These are phyloP conservation scores for Termitomyces sp. DNA, from an alignment of 768 basidiomycete genomes.

Conservation along the genomic window DNA sequence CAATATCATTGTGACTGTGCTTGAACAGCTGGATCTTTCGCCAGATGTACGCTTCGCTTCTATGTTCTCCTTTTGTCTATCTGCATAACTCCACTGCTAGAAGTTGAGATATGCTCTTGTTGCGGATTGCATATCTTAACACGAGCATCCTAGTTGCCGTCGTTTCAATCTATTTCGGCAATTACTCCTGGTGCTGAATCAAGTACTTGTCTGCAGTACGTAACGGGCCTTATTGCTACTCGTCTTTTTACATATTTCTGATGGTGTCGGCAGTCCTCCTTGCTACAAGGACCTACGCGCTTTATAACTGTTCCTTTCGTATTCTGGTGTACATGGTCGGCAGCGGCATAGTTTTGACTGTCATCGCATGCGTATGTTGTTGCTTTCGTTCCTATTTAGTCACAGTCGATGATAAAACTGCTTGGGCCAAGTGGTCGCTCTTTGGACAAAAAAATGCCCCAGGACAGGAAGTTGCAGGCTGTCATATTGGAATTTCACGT, in stretches of 20 bases:
- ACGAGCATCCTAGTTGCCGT: conserved; percentile 28
- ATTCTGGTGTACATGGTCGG: conserved; percentile 31
- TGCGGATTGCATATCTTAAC: not conserved
- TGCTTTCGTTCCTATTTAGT: conserved; percentile 1
- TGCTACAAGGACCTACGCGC: conserved; percentile 42
- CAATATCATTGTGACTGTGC: conserved; percentile 24
- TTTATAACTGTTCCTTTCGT: conserved; percentile 36
- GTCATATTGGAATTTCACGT: conserved; percentile 26
- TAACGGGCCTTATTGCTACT: not conserved
- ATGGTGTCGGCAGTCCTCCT: conserved; percentile 29
- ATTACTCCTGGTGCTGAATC: conserved; percentile 33
- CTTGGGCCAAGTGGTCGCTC: conserved; percentile 33
- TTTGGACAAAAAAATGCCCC: conserved; percentile 30
- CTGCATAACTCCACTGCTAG: conserved; percentile 1
- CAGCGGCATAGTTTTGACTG: conserved; percentile 23
- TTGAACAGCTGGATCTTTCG: conserved; percentile 23
- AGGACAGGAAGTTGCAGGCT: conserved; percentile 22
- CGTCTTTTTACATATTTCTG: not conserved
- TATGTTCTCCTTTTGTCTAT: not conserved
- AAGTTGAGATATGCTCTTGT: conserved; percentile 6
- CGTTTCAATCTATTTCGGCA: conserved; percentile 35
- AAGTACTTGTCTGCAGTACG: conserved; percentile 43
- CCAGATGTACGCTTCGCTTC: conserved; percentile 14
- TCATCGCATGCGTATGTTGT: conserved; percentile 31
- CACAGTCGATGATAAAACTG: not conserved